Evolutionary conservation across 345 rosid species (phyloP).

Genomic region (Gossypium arboreum): DNA sequence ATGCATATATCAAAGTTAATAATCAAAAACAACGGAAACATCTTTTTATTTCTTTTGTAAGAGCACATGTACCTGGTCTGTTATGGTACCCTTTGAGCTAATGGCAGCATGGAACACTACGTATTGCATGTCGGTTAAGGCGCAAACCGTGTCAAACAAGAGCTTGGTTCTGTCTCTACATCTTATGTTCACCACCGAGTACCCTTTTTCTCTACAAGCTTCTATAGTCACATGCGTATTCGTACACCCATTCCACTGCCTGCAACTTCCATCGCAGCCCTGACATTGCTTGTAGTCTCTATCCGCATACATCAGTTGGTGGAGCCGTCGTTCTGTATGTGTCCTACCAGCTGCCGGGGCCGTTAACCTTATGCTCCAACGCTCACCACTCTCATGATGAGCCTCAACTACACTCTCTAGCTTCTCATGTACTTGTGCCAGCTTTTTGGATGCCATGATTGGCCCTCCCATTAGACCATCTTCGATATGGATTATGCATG

Average conservation of each 20-base stretch:
- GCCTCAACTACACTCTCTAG: constrained; percentile 61
- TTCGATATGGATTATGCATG: constrained; percentile 66
- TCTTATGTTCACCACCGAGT: constrained; percentile 59
- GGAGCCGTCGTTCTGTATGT: constrained; percentile 83
- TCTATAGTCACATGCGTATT: constrained; percentile 61
- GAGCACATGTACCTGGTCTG: constrained; percentile 52
- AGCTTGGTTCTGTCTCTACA: constrained; percentile 80
- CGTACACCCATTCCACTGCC: constrained; percentile 43
- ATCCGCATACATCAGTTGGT: constrained; percentile 67
- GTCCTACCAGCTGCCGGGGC: constrained; percentile 45
- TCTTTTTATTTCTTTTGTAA: background rate
- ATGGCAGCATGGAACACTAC: constrained; percentile 85
- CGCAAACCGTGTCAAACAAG: constrained; percentile 79
- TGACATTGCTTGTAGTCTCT: constrained; percentile 58
- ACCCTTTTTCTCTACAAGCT: constrained; percentile 66
- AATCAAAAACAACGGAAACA: background rate
- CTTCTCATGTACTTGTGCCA: constrained; percentile 52
- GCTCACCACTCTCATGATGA: constrained; percentile 52
- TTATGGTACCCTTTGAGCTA: constrained; percentile 55
- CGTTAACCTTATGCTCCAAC: constrained; percentile 47
- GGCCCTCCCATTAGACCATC: constrained; percentile 57
- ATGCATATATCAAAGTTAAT: background rate
- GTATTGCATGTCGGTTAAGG: constrained; percentile 67
- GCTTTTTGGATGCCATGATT: constrained; percentile 35
- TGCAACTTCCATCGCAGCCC: constrained; percentile 40